Base-by-base conservation (phyloP, 164 flowering plant genomes). In the Liquidambar formosana region DNA sequence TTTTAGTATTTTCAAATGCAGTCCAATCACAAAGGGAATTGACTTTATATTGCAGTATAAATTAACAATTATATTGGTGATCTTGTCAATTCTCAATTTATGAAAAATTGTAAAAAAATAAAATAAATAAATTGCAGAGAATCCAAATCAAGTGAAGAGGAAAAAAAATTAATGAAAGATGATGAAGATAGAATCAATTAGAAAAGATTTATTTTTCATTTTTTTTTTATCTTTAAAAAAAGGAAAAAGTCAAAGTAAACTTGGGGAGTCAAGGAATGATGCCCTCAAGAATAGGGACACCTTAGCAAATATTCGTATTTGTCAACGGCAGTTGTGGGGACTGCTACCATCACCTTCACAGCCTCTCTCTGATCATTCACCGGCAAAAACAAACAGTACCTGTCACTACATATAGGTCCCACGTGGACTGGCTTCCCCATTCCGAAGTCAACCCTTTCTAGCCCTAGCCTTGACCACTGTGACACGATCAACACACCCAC, bases 381-480 rank as follows among this genome's bases (percentile, higher is more conserved):
- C 10, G 95, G 97, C 78, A 88, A 52, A 41, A 89, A 63, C 75
- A 85, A 47, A 60, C 95, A 92, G 69, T 84, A 88, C 71, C 79
- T 75, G 26, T 87, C 94, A 22, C 79, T 53, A 45, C 79, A 76
- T 1, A 83, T 46, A 19, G 94, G 85, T 0, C 85, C 87, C 64
- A 91, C 88, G 3, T 84, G 82, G 6, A 78, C 78, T 0, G 97
- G 89, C 48, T 57, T 79, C 13, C 97, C 97, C 80, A 86, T 58
- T 27, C 97, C 94, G 60, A 89, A 81, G 81, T 89, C 93, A 75
- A 92, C 85, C 68, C 56, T 79, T 8, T 92, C 93, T 12, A 92
- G 61, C 0, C 95, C 97, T 49, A 92, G 66, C 68, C 84, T 88
- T 57, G 89, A 85, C 94, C 97, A 92, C 57, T 88, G 93, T 1